Base-by-base conservation (phyloP, 192 early-diverging fungal species). In the Spizellomyces sp. region DNA sequence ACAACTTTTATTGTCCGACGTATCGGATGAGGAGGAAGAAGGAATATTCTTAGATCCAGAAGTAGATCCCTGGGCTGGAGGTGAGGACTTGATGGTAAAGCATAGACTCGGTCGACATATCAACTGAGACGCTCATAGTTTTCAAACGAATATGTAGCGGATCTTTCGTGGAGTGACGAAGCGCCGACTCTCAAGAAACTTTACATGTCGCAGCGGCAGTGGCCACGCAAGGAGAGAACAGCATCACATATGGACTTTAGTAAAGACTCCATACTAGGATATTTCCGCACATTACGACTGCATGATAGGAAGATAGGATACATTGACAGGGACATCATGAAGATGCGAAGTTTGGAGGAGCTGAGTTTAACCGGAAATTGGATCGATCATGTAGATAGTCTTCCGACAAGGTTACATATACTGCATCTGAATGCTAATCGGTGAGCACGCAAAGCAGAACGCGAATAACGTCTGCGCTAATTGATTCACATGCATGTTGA, bases 381-480 rank as follows among this genome's bases (percentile, higher is more conserved):
- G 56, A 66, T 80, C 52, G 58, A 74, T 12, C 44, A 36, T 45
- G 45, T 76, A 27, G 67, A 75, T n/a, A 58, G 76, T 45, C 64
- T 80, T 10, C 74, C 78, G n/a, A 14, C 44, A 8, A 45, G 48
- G 36, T 45, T 80, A 7, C 44, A 66, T 27, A 67, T 77, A 27
- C 62, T 80, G 43, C 74, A 80, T 55, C 44, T 77, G 60, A 80
- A 80, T 58, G 74, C 78, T 9, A 80, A 80, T 43, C 55, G 41
- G 78, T 80, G 63, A 5, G 50, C 44, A 7, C 1, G 6, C 48
- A 21, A 5, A 27, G 56, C n/a, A 6, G 27, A 36, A 36, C 27
- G 1, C 3, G 27, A 36, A 36, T 2, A 36, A 36, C 27, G 27
- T 36, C 27, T 36, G 1, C 27, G 27, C 3, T 36, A 36, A 36